Conservation (phyloP, 371 early-diverging fungal species). For the Mucor racemosus region DNA sequence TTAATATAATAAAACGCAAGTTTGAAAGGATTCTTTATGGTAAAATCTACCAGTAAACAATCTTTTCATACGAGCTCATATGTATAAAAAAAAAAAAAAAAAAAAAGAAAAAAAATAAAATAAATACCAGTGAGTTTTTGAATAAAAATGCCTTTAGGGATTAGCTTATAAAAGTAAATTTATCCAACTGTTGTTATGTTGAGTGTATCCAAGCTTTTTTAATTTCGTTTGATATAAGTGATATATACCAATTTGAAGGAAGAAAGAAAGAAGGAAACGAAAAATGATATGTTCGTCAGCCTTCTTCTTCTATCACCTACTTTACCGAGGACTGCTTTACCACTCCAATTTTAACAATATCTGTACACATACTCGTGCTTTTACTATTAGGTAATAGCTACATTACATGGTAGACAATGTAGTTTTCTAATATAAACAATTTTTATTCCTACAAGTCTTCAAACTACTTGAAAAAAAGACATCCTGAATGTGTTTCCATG, state of each 20-base stretch:
- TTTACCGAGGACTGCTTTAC: neutral
- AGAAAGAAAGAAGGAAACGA: neutral
- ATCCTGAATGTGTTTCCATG: no score
- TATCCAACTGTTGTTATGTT: neutral
- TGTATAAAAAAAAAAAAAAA: no score
- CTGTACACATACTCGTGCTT: no score
- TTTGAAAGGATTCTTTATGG: neutral
- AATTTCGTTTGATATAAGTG: neutral
- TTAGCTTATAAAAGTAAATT: neutral
- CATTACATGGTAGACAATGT: no score
- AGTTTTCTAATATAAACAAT: no score
- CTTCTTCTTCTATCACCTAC: neutral
- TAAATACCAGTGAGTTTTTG: slow-evolving; percentile 14
- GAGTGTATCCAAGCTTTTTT: neutral
- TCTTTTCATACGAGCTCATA: neutral
- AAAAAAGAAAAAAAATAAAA: neutral
- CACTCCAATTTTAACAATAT: no score
- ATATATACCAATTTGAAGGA: neutral
- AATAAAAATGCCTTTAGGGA: neutral
- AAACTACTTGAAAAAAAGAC: no score
- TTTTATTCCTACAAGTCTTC: no score
- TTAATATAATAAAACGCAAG: neutral
- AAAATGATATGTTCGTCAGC: slow-evolving; percentile 5
- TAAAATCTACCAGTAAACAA: no score
- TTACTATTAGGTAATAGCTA: no score